phyloP scores from a whole-genome alignment of 441 rosid species.

The Adansonia rubrostipa region DNA sequence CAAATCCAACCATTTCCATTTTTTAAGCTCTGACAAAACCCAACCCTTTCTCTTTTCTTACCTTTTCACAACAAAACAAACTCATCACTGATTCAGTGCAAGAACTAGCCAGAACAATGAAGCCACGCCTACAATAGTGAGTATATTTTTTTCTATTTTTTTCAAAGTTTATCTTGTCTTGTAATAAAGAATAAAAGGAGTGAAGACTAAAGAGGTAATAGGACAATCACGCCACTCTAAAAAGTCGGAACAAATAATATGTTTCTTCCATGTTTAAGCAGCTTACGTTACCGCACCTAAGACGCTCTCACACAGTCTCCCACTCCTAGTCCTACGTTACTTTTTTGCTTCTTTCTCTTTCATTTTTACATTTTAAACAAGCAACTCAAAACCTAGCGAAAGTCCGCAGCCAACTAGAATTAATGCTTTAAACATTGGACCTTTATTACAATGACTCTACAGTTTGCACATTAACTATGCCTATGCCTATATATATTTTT shows the following conservation, averaged over 20 bases:
- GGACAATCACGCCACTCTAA: conserved; percentile 8
- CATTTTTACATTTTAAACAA: not conserved
- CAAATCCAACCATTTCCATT: not conserved
- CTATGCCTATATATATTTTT: not conserved
- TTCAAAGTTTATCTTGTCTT: not conserved
- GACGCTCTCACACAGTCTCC: not conserved
- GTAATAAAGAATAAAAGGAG: not conserved
- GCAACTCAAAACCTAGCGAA: not conserved
- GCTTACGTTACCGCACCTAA: not conserved
- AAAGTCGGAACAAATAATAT: not conserved
- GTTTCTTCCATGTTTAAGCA: not conserved
- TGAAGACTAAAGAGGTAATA: not conserved
- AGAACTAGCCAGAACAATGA: not conserved
- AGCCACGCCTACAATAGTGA: not conserved
- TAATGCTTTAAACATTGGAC: too few relatives aligned
- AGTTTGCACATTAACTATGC: too few relatives aligned
- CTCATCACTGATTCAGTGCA: not conserved
- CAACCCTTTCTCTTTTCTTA: conserved; percentile 5
- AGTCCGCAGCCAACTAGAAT: too few relatives aligned
- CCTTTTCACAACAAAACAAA: conserved; percentile 22
- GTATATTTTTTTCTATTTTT: not conserved
- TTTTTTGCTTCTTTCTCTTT: not conserved
- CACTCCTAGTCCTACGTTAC: not conserved
- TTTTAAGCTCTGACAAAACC: conserved; percentile 11
- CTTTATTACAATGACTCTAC: too few relatives aligned